Evolutionary conservation across 495 filamentous ascomycete species (phyloP), one percentile per base, ranked within the genome.

Genomic region (Podospora fimiseda): DNA sequence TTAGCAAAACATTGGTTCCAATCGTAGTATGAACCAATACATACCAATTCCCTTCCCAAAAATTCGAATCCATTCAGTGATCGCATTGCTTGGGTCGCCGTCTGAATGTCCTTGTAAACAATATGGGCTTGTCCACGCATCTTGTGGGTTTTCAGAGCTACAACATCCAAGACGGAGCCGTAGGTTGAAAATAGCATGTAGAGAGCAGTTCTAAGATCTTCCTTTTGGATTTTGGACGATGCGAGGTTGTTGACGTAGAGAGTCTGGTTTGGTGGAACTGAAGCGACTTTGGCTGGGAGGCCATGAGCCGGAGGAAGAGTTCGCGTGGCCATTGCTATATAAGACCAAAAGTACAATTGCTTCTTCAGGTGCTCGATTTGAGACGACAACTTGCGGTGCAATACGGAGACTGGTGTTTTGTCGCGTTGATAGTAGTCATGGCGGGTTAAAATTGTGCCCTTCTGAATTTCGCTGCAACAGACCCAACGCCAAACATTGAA

Each of bases 71-170:
- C 89, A 58, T 97, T 85, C 21, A 95, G 72, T 23, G 87, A 82
- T 50, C 91, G 77, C 83, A 97, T 86, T 2, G 93, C 93, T 62
- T 94, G 88, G 24, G 90, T 93, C 42, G 89, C 90, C 2, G 85
- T 79, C 52, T 92, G 85, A 11, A 91, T 73, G 64, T 99, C 93
- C 53, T 87, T 82, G 67, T 89, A 96, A 2, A 91, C 88, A 43
- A 99, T 75, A 63, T 96, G 91, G 47, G 93, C 94, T 67, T 97
- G 93, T 2, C 93, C 93, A 33, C 94, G 87, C 86, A 95, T 91
- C 70, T 90, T 90, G 60, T 74, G 74, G 0, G 88, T 93, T 70
- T 88, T 90, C 61, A 96, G 75, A 27, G 88, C 86, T 27, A 95
- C 87, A n/a, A 99, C 84, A 63, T 97, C 93, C 44, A 99, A 80